Percentiles rank a stretch among this genome's conserved stretches.
Evolutionary conservation across 208 protist genomes (phyloP).

Genomic region (Leishmania turanica): DNA sequence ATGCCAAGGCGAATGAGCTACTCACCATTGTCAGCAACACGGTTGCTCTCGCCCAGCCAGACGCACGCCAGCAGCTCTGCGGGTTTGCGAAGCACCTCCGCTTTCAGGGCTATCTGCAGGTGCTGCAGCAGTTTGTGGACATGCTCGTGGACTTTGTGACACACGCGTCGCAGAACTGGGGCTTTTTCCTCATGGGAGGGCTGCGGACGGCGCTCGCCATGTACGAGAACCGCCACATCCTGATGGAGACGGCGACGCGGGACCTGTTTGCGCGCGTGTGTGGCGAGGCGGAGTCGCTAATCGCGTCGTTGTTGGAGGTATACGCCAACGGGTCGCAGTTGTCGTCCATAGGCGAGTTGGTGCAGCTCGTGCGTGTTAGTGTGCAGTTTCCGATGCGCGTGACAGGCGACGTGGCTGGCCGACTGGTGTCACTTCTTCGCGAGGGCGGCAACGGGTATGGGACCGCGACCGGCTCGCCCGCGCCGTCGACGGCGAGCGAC

Average conservation of each 20-base stretch:
- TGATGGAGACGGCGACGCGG: slow-evolving; percentile 28
- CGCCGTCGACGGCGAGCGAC: not conserved
- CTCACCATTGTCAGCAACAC: slow-evolving; percentile 41
- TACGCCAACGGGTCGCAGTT: slow-evolving; percentile 20
- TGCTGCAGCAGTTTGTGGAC: slow-evolving; percentile 50
- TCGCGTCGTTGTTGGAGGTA: slow-evolving; percentile 37
- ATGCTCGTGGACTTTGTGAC: slow-evolving; percentile 48
- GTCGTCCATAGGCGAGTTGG: slow-evolving; percentile 30
- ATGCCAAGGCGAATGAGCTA: slow-evolving; percentile 64
- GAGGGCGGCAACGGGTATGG: not conserved
- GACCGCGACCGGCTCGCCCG: not conserved
- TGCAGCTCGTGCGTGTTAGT: slow-evolving; percentile 39
- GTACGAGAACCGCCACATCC: slow-evolving; percentile 19
- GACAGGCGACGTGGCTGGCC: slow-evolving; percentile 22
- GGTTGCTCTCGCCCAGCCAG: slow-evolving; percentile 21
- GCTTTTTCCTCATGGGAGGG: slow-evolving; percentile 45
- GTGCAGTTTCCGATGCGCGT: slow-evolving; percentile 32
- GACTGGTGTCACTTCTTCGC: slow-evolving; percentile 23
- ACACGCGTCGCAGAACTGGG: slow-evolving; percentile 56
- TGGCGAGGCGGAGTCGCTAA: slow-evolving; percentile 37
- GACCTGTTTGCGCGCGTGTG: slow-evolving; percentile 29
- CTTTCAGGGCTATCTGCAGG: slow-evolving; percentile 42
- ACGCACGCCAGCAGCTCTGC: slow-evolving; percentile 25
- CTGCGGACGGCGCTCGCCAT: slow-evolving; percentile 21
- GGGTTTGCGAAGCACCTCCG: slow-evolving; percentile 18